These are phyloP conservation scores for Sarcodon aspratus DNA, from an alignment of 768 basidiomycete species.

Conservation along the genomic window DNA sequence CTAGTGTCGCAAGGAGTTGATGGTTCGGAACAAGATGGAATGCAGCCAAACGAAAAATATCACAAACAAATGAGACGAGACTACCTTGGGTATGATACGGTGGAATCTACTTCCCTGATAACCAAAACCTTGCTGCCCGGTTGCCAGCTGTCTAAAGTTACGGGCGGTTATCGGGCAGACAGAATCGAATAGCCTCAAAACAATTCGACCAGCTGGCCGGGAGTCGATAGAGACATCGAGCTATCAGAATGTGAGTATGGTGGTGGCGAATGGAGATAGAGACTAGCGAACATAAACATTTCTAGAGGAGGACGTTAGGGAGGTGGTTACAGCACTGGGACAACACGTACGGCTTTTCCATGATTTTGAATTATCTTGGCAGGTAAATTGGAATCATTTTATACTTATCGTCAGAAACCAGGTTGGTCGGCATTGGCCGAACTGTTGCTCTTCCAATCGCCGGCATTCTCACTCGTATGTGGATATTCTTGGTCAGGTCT, in stretches of 20 bases:
- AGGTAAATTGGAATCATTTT: too few relatives aligned
- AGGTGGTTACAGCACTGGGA: not conserved
- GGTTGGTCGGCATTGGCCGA: too few relatives aligned
- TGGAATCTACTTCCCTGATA: conserved; percentile 67
- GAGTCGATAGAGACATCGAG: conserved; percentile 56
- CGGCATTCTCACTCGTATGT: too few relatives aligned
- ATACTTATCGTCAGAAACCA: too few relatives aligned
- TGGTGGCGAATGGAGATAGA: not conserved
- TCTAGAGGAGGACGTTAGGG: not conserved
- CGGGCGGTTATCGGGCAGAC: conserved; percentile 69
- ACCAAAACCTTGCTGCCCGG: conserved; percentile 56
- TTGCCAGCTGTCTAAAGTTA: conserved; percentile 77
- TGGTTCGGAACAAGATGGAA: too few relatives aligned
- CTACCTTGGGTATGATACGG: conserved; percentile 30
- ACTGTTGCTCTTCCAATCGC: too few relatives aligned
- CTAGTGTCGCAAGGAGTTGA: too few relatives aligned
- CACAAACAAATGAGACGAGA: conserved; percentile 6
- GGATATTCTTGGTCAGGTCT: too few relatives aligned
- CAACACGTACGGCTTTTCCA: too few relatives aligned
- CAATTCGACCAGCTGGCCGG: conserved; percentile 54
- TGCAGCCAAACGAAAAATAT: not conserved
- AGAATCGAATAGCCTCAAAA: conserved; percentile 78
- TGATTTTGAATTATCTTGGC: too few relatives aligned
- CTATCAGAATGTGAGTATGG: conserved; percentile 18
- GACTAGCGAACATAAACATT: not conserved